Percentiles rank a stretch among this genome's conserved stretches.
Conservation (phyloP, 2,329 filamentous ascomycete genomes). For the Passalora sequoiae region DNA sequence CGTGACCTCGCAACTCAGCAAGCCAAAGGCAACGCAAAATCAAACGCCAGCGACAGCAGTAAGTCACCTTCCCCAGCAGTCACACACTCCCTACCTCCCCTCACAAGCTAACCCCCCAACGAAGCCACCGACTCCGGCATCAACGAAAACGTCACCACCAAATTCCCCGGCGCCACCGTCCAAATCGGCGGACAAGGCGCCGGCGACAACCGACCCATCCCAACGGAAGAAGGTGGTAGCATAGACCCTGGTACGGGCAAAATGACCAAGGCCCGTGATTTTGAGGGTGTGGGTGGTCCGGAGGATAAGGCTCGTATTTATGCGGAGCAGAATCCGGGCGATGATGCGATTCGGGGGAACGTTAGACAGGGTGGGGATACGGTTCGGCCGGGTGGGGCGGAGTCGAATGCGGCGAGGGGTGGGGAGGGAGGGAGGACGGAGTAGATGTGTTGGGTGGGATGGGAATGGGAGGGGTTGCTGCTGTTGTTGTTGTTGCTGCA, state of each 20-base stretch:
- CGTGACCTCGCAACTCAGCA: constrained; percentile 43
- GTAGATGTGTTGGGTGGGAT: not conserved
- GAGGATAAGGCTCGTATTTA: constrained; percentile 41
- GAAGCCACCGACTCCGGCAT: constrained; percentile 46
- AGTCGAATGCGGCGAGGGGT: not conserved
- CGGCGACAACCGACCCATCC: constrained; percentile 47
- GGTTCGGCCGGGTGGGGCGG: constrained; percentile 16
- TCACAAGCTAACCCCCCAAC: too few species aligned
- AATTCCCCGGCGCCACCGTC: constrained; percentile 44
- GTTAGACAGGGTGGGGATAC: constrained; percentile 35
- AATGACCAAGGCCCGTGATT: constrained; percentile 45
- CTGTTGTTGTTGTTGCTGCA: not conserved
- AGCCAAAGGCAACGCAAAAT: constrained; percentile 29
- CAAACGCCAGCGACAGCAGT: not conserved
- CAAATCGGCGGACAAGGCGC: constrained; percentile 43
- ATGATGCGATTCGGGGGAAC: constrained; percentile 39
- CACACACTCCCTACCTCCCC: not conserved
- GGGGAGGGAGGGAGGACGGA: constrained; percentile 1
- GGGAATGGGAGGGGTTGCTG: too few species aligned
- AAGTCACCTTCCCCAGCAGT: not conserved
- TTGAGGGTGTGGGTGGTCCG: constrained; percentile 46
- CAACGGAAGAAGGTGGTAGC: constrained; percentile 43
- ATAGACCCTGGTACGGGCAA: constrained; percentile 38
- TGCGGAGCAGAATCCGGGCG: constrained; percentile 37
- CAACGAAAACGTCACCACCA: constrained; percentile 37